Conservation (phyloP, 2,329 filamentous ascomycete species). For the Microsporum ferrugineum region DNA sequence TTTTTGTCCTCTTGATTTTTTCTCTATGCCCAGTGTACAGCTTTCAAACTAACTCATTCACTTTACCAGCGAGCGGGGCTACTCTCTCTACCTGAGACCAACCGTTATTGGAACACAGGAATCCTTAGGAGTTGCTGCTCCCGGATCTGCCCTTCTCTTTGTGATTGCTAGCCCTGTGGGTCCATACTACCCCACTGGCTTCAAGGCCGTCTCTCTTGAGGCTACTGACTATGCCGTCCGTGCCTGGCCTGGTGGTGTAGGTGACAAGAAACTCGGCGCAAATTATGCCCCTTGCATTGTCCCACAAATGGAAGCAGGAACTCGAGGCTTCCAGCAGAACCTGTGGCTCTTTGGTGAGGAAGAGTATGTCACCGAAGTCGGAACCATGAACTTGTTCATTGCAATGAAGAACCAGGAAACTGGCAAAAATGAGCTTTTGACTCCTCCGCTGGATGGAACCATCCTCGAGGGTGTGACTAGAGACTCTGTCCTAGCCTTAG, state of each 20-base stretch:
- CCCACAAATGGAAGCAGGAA: conserved; percentile 86
- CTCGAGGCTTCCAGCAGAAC: conserved; percentile 92
- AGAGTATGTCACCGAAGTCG: conserved; percentile 92
- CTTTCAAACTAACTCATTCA: background rate
- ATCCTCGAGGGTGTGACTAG: conserved; percentile 92
- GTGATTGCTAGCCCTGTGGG: conserved; percentile 94
- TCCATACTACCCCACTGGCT: conserved; percentile 95
- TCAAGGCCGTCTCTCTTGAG: conserved; percentile 92
- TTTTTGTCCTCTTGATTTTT: background rate
- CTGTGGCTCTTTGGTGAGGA: conserved; percentile 95
- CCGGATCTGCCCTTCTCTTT: conserved; percentile 81
- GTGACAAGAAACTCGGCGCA: conserved; percentile 95
- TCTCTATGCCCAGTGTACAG: background rate
- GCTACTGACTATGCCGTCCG: conserved; percentile 94
- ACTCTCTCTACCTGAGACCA: conserved; percentile 88
- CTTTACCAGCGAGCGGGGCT: conserved; percentile 51
- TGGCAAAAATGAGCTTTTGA: conserved; percentile 82
- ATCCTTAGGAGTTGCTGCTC: conserved; percentile 85
- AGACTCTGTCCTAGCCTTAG: conserved; percentile 79
- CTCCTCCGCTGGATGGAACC: conserved; percentile 90
- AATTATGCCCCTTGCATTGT: conserved; percentile 99
- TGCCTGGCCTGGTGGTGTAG: conserved; percentile 94
- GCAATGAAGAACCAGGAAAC: conserved; percentile 76
- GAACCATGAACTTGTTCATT: conserved; percentile 97
- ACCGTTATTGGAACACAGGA: conserved; percentile 96